Conservation (phyloP, 2,329 filamentous ascomycete genomes). For the Xylariomycetidae sp. region DNA sequence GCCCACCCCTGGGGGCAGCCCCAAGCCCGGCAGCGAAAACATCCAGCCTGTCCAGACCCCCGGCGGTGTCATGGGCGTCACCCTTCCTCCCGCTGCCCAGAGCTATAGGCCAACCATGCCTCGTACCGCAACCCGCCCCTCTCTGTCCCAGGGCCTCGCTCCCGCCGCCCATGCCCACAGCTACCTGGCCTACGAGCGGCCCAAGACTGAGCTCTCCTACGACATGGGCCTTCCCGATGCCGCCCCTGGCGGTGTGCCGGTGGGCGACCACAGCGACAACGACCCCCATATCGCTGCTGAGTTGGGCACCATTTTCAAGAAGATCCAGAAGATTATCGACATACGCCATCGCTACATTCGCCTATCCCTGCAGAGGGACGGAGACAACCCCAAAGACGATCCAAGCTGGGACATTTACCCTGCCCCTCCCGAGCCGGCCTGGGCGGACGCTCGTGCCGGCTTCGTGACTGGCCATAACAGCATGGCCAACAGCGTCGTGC, state of each 20-base stretch:
- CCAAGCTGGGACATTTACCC: slow-evolving; percentile 85
- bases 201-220: slow-evolving; percentile 13
- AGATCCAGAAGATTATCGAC: slow-evolving; percentile 85
- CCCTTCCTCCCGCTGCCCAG: slow-evolving; percentile 20
- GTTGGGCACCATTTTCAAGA: slow-evolving; percentile 78
- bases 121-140: slow-evolving; percentile 27
- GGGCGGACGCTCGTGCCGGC: slow-evolving; percentile 53
- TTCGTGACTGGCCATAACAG: slow-evolving; percentile 36
- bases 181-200: slow-evolving; percentile 9
- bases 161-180: slow-evolving; percentile 9
- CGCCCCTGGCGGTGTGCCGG: slow-evolving; percentile 55
- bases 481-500: slow-evolving; percentile 39
- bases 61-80: slow-evolving; percentile 22
- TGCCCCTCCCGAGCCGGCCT: slow-evolving; percentile 83
- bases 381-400: slow-evolving; percentile 84
- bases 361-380: slow-evolving; percentile 72
- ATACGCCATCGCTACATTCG: slow-evolving; percentile 82
- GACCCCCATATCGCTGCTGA: slow-evolving; percentile 80
- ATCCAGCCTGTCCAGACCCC: slow-evolving; percentile 10
- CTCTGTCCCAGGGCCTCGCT: slow-evolving; percentile 13
- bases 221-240: slow-evolving; percentile 45
- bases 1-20: slow-evolving; percentile 38
- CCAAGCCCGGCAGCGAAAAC: slow-evolving; percentile 5
- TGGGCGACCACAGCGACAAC: slow-evolving; percentile 62
- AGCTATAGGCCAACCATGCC: slow-evolving; percentile 27